Evolutionary conservation across 306 rosid species (phyloP), one percentile per base, ranked within the genome.

Genomic region (Vicia sativa): DNA sequence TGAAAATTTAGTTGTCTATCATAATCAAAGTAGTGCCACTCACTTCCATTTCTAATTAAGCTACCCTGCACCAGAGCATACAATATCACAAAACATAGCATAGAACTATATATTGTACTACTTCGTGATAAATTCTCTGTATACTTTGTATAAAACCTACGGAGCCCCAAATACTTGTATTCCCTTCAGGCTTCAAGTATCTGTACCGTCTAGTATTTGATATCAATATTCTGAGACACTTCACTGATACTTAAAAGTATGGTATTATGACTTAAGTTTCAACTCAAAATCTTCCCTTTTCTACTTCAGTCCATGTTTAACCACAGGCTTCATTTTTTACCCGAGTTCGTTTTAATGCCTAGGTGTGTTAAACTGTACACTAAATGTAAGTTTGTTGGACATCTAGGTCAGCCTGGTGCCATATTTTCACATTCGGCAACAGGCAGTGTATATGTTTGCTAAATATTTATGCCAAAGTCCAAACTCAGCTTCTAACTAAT

Each of bases 41-140:
- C 12, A 13, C 25, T 23, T 46, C 63, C 61, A 62, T 68, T 41
- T 64, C 42, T 39, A 21, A 44, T 64, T 18, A 38, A 38, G 34
- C 21, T 48, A 54, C 26, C 62, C 53, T 45, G 46, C 11, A 7
- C 23, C 8, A 49, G 9, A 57, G 54, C 71, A 64, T 9, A 68
- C 65, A 68, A 42, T 67, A 37, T 62, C 56, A 29, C 44, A 55
- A 62, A 8, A 37, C 52, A 52, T 21, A 60, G 35, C 62, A 56
- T 19, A 43, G 29, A 70, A 70, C 2, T 67, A 37, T 42, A 48
- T 39, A 44, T 52, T 62, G 52, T 11, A 62, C 16, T 52, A 59
- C 19, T 44, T 42, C 12, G 53, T 49, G 60, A 26, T 45, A 62
- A 29, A 26, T 55, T 26, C 41, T 62, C 15, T 69, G 68, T 38